Percentiles rank a stretch among this genome's conserved stretches.
phyloP scores from a whole-genome alignment of 352 stramenopile genomes.

The Pythium plurisporium region DNA sequence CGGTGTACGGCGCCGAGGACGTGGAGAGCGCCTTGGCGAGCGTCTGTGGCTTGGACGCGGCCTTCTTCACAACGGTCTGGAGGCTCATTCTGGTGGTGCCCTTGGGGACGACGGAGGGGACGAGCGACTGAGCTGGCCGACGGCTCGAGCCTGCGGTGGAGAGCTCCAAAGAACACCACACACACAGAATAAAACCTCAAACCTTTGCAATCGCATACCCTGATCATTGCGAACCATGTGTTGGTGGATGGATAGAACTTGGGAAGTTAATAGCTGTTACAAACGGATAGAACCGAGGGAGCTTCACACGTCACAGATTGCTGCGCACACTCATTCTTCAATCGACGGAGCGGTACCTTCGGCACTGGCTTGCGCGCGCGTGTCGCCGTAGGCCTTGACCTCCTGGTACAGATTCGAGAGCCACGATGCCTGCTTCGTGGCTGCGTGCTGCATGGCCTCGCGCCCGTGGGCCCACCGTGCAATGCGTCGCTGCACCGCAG shows the following conservation, averaged over 20 bases:
- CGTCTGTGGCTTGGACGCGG: constrained; percentile 22
- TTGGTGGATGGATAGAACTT: constrained; percentile 5
- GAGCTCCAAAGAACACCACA: constrained; percentile 1
- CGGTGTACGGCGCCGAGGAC: constrained; percentile 55
- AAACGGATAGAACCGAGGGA: neutral
- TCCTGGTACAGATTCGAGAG: constrained; percentile 60
- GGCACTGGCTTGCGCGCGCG: constrained; percentile 8
- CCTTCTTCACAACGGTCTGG: constrained; percentile 22
- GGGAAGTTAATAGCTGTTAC: neutral
- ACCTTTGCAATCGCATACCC: neutral
- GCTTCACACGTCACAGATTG: constrained; percentile 1
- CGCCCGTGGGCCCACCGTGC: constrained; percentile 55
- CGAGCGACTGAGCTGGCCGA: constrained; percentile 1
- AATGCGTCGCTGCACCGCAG: constrained; percentile 53
- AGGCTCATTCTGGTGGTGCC: constrained; percentile 25
- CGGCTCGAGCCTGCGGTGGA: neutral
- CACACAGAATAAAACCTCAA: constrained; percentile 5
- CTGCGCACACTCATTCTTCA: neutral
- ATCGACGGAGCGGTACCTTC: neutral
- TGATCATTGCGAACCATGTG: too few relatives aligned
- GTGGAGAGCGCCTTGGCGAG: constrained; percentile 38
- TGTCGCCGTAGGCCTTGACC: constrained; percentile 50
- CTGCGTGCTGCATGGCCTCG: constrained; percentile 53
- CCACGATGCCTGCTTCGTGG: constrained; percentile 55
- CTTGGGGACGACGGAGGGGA: too few relatives aligned